Conservation (phyloP, 495 filamentous ascomycete genomes). For the Neurospora sp. region DNA sequence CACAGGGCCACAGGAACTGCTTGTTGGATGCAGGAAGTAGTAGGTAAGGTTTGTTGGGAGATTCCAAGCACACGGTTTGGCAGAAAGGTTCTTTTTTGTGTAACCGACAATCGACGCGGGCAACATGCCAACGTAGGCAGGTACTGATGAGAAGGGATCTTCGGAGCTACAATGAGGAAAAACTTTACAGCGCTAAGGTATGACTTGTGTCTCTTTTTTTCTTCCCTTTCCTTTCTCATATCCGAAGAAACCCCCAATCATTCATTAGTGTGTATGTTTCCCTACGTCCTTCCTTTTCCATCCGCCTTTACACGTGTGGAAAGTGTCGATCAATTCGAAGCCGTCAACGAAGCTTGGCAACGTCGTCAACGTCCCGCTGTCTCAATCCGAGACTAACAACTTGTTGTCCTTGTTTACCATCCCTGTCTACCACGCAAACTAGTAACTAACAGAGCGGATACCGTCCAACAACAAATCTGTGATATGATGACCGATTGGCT, state of each 20-base stretch:
- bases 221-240: too few species aligned
- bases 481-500: slow-evolving; percentile 1
- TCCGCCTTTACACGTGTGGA: not conserved
- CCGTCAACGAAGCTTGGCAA: slow-evolving; percentile 7
- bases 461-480: not conserved
- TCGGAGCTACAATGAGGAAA: too few species aligned
- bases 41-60: not conserved
- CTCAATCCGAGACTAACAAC: not conserved
- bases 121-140: not conserved
- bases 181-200: too few species aligned
- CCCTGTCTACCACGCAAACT: not conserved
- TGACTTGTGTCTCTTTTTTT: too few species aligned
- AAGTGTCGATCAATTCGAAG: not conserved
- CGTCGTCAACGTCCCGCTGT: not conserved
- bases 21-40: not conserved
- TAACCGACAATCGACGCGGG: not conserved
- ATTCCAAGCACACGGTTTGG: not conserved
- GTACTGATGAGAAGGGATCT: too few species aligned
- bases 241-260: not conserved
- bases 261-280: not conserved
- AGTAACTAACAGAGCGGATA: not conserved
- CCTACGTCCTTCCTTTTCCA: not conserved
- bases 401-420: not conserved
- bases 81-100: not conserved
- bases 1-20: not conserved